Evolutionary conservation across 305 asterid genomes (phyloP), one percentile per base, ranked within the genome.

Genomic region (Fraxinus albicans): DNA sequence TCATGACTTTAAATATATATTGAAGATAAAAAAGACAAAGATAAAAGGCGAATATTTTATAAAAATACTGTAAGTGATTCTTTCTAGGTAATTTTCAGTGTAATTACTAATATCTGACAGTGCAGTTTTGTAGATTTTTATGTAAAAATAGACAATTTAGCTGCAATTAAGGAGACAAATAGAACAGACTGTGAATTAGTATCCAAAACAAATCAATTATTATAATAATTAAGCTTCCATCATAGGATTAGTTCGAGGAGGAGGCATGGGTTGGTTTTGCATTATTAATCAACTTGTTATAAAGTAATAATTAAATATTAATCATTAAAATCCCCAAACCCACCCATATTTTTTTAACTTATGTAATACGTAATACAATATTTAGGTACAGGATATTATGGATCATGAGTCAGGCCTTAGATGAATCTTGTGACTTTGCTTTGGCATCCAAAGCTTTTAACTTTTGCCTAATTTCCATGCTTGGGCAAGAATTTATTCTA

Each of bases 161-260:
- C 83, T 83, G 80, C 80, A 79, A 73, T 55, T 79, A 31, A 79
- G 83, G 83, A 83, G 77, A 75, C 83, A 36, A 31, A 19, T 4
- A 12, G 29, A 83, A 9, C 63, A 77, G 76, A 65, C 58, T 21
- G 0, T 33, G 34, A 38, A 21, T 15, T 19, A 75, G 23, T 27
- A 63, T 76, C 27, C 73, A 53, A 81, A 76, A 77, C 80, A 44
- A 27, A 25, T 27, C 19, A 50, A 50, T 15, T 34, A 69, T 69
- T 69, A 29, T 69, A 69, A 69, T 69, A 29, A 69, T 69, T 29
- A 69, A 69, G 75, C 75, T 69, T 69, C 75, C 23, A 77, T 77
- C 80, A 9, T 60, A 53, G 70, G 72, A 23, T 47, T 77, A 47
- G 80, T 77, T 77, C 67, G 80, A 77, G 72, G 80, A 38, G 33